Percentiles rank a stretch among this genome's conserved stretches.
Evolutionary conservation across 2,329 filamentous ascomycete genomes (phyloP).

Genomic region (Fusarium coffeatum): DNA sequence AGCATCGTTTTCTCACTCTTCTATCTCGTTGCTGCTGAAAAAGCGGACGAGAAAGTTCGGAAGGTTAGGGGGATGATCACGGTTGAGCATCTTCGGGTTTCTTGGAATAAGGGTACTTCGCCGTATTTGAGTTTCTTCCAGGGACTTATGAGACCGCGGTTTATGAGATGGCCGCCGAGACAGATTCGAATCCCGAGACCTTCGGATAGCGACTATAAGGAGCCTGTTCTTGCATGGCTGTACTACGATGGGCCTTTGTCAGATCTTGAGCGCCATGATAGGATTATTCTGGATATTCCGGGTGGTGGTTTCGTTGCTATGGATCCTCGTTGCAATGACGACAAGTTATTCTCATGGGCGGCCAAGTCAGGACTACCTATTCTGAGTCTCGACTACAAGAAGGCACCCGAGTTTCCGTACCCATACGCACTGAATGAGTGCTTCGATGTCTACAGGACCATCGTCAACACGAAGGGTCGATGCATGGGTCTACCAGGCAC

Average conservation of each 20-base stretch:
- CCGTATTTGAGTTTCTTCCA: constrained; percentile 84
- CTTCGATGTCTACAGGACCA: constrained; percentile 59
- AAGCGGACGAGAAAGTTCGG: constrained; percentile 95
- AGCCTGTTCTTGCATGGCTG: constrained; percentile 87
- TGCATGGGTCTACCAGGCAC: constrained; percentile 59
- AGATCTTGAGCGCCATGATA: constrained; percentile 79
- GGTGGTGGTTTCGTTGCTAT: constrained; percentile 97
- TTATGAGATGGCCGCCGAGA: constrained; percentile 84
- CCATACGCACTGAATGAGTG: constrained; percentile 63
- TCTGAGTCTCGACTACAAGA: constrained; percentile 85
- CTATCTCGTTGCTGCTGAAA: constrained; percentile 92
- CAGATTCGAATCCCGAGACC: constrained; percentile 88
- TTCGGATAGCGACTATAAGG: constrained; percentile 80
- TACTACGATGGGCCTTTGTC: constrained; percentile 92
- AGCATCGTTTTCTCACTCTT: constrained; percentile 88
- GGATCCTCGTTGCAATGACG: constrained; percentile 93
- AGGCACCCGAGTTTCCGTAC: constrained; percentile 63
- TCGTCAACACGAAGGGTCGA: constrained; percentile 53
- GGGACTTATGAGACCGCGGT: constrained; percentile 77
- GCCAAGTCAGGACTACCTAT: constrained; percentile 89
- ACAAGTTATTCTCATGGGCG: constrained; percentile 93
- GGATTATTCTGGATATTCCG: constrained; percentile 87
- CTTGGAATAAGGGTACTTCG: constrained; percentile 94
- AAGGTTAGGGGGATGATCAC: constrained; percentile 89
- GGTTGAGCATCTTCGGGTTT: constrained; percentile 88